Evolutionary conservation across 129 eudicot species (phyloP), one percentile per base, ranked within the genome.

Genomic region (Kitagawia praeruptora): DNA sequence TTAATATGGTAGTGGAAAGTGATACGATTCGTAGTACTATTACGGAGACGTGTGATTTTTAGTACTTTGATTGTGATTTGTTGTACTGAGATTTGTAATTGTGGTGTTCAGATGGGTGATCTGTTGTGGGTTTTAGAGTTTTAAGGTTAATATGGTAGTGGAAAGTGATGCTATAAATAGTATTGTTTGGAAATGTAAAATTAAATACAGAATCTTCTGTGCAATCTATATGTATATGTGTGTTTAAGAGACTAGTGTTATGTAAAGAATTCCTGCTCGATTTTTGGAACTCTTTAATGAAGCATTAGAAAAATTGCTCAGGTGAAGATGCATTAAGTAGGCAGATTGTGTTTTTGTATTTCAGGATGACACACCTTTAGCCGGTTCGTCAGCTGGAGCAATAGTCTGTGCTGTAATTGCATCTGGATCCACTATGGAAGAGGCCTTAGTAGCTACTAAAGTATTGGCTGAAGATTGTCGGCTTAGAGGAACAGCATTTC

Each of bases 351-450:
- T 48, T 47, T 81, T 84, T 37, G 54, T 79, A 84, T 49, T 66
- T 49, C 91, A 96, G 99, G 97, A 96, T 79, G 91, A 92, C 34
- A 96, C 99, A 25, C 99, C 99, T n/a, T 82, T 96, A 74, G 99
- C 99, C 69, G 99, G 99, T 86, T 90, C 99, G 47, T 96, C 99
- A 77, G 99, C 99, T 75, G 99, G 99, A 85, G 95, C 99, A 18
- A 96, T 96, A 70, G 97, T 96, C 46, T 92, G 97, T 89, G 99
- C 97, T 41, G 97, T 87, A 63, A 91, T 96, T 87, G 97, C 97
- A 76, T 96, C 97, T 37, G 99, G 99, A 77, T 88, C 93, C 81
- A 96, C 84, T 82, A 96, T 96, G 97, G 86, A 90, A 75, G 97
- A 96, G 78, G 99, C 99, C 27, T 78, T 96, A 74, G 39, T 81